Evolutionary conservation across 768 basidiomycete genomes (phyloP), one percentile per base, ranked within the genome.

Genomic region (Leucosporidium scottii): DNA sequence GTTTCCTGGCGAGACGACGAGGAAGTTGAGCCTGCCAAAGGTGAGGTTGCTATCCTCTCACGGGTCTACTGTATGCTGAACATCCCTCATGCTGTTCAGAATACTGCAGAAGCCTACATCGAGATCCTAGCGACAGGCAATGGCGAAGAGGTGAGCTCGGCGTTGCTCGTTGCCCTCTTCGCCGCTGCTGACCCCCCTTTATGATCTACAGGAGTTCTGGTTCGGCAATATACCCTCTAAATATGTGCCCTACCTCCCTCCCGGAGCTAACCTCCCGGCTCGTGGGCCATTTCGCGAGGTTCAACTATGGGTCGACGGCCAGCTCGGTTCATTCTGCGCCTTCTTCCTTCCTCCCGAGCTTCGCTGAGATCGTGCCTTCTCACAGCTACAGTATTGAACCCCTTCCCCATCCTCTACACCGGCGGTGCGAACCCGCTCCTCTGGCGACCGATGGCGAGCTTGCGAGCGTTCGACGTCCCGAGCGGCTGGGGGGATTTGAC

Each of bases 331-430:
- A 17, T 48, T 31, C 20, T 12, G 0, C 0, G 12, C 50, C 44
- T 18, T 27, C 3, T 5, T 9, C 50, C 50, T 18, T 27, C 48
- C 17, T 12, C 44, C 12, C 25, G 0, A 34, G 8, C 15, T 15
- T 1, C 6, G 21, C 10, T 23, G 30, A 15, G n/a, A 44, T 20
- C 20, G 21, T 18, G 12, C 17, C 36, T 1, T 18, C 10, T 2
- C 28, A 21, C 57, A 66, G 65, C 58, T n/a, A 62, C 62, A 6
- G n/a, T 64, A n/a, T 51, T 56, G 1, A 47, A 59, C 21, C 67
- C 67, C 3, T 68, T 63, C 31, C 67, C 67, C 18, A 62, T 68
- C n/a, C 47, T 64, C 36, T 68, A 59, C 31, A 68, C 67, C 1
- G 67, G 67, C 44, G 67, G 67, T 0, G 62, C 62, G 15, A 63